A percentile compares a stretch with the other conserved stretches of the same genome.
phyloP scores from a whole-genome alignment of 495 filamentous ascomycete genomes.

The Aeminium ludgeri region DNA sequence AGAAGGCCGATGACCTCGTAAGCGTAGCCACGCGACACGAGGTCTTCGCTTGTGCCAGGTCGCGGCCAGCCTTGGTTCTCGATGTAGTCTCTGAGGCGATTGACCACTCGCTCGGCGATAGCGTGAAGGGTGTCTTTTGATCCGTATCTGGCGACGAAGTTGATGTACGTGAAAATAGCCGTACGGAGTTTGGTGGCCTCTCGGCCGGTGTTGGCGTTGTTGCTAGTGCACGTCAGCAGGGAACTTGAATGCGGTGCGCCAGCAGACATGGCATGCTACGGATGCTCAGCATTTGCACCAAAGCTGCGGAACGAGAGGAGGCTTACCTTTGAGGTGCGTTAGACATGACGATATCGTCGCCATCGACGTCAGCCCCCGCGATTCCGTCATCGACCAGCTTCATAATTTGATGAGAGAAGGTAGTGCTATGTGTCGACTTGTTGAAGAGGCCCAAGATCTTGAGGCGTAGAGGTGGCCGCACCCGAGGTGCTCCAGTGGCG shows the following conservation, averaged over 20 bases:
- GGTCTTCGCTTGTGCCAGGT: constrained; percentile 25
- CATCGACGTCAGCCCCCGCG: constrained; percentile 21
- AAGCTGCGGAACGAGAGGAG: neutral
- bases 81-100: constrained; percentile 55
- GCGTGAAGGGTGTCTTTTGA: constrained; percentile 37
- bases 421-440: constrained; percentile 54
- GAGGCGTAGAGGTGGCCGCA: constrained; percentile 53
- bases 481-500: constrained; percentile 31
- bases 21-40: constrained; percentile 27
- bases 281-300: constrained; percentile 1
- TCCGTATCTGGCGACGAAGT: constrained; percentile 69
- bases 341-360: constrained; percentile 12
- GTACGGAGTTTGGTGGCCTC: constrained; percentile 58
- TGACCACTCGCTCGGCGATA: constrained; percentile 55
- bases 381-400: constrained; percentile 53
- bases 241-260: neutral
- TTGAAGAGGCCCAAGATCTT: constrained; percentile 57
- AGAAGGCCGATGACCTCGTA: constrained; percentile 71
- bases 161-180: constrained; percentile 76
- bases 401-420: constrained; percentile 45
- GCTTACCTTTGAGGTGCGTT: constrained; percentile 20
- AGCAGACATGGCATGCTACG: neutral
- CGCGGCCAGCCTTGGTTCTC: constrained; percentile 71
- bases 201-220: constrained; percentile 37
- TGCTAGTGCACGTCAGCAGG: neutral